Evolutionary conservation across 495 filamentous ascomycete genomes (phyloP).

Genomic region (Penicillium pulvis): DNA sequence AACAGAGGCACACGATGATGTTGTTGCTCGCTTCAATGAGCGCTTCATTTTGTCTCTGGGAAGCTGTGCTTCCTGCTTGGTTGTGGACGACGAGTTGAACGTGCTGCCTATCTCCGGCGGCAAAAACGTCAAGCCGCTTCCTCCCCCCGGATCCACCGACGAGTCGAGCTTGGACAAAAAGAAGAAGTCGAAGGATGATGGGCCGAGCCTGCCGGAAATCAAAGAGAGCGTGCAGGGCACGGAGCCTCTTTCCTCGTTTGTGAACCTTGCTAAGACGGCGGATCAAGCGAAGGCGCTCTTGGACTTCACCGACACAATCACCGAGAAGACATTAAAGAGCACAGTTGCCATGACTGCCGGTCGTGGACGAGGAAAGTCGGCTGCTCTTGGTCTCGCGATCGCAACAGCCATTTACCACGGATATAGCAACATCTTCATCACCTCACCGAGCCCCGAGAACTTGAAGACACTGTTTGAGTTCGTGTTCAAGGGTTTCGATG

Average conservation of each 20-base stretch:
- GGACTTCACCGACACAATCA: slow-evolving; percentile 94
- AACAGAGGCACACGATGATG: slow-evolving; percentile 95
- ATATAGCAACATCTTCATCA: slow-evolving; percentile 99
- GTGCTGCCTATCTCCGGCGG: slow-evolving; percentile 96
- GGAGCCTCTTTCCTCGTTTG: slow-evolving; percentile 80
- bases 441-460: slow-evolving; percentile 96
- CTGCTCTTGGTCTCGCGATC: slow-evolving; percentile 89
- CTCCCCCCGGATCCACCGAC: slow-evolving; percentile 66
- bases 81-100: slow-evolving; percentile 97
- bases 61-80: slow-evolving; percentile 90
- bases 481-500: slow-evolving; percentile 97
- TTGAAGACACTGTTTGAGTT: slow-evolving; percentile 98
- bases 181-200: slow-evolving; percentile 64
- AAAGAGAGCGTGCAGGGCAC: slow-evolving; percentile 85
- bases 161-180: slow-evolving; percentile 64
- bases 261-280: slow-evolving; percentile 82
- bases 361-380: slow-evolving; percentile 95
- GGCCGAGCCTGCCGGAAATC: slow-evolving; percentile 48
- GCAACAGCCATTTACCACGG: slow-evolving; percentile 93
- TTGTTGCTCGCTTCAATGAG: slow-evolving; percentile 96
- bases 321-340: slow-evolving; percentile 91
- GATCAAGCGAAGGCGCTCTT: slow-evolving; percentile 95
- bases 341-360: slow-evolving; percentile 94
- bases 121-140: slow-evolving; percentile 83
- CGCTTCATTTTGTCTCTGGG: slow-evolving; percentile 94